These are phyloP conservation scores for Neofusicoccum umdonicola DNA, from an alignment of 2,329 filamentous ascomycete species.

Conservation along the genomic window DNA sequence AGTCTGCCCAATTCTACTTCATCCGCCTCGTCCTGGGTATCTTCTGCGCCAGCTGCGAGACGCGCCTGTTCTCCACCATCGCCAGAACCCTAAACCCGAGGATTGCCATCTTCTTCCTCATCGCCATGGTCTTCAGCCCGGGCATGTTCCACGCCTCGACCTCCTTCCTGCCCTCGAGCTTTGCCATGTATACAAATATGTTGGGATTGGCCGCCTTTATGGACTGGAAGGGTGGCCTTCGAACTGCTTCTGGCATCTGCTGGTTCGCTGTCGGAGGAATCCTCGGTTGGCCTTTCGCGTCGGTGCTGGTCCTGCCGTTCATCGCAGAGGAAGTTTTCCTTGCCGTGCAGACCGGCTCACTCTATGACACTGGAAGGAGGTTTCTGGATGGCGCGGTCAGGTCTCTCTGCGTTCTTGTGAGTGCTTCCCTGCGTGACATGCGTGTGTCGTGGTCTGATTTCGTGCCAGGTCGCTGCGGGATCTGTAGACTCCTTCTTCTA, in stretches of 20 bases:
- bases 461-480: conserved; percentile 62
- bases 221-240: conserved; percentile 78
- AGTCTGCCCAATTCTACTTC: conserved; percentile 75
- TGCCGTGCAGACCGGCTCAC: conserved; percentile 51
- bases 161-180: conserved; percentile 87
- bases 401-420: conserved; percentile 67
- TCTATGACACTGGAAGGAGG: conserved; percentile 60
- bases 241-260: conserved; percentile 78
- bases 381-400: conserved; percentile 66
- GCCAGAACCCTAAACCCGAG: conserved; percentile 74
- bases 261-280: conserved; percentile 86
- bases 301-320: conserved; percentile 77
- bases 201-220: conserved; percentile 85
- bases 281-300: conserved; percentile 92
- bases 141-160: conserved; percentile 92
- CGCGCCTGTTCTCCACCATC: conserved; percentile 74
- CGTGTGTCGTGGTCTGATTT: not conserved
- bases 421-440: conserved; percentile 27
- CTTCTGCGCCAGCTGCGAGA: conserved; percentile 77
- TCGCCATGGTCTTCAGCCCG: conserved; percentile 73
- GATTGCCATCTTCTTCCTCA: conserved; percentile 80
- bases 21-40: conserved; percentile 74
- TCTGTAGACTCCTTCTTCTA: conserved; percentile 82
- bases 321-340: conserved; percentile 71
- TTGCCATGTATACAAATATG: conserved; percentile 93